Evolutionary conservation across 176 grass and related monocot genomes (phyloP).

Genomic region (Elymus sibiricus): DNA sequence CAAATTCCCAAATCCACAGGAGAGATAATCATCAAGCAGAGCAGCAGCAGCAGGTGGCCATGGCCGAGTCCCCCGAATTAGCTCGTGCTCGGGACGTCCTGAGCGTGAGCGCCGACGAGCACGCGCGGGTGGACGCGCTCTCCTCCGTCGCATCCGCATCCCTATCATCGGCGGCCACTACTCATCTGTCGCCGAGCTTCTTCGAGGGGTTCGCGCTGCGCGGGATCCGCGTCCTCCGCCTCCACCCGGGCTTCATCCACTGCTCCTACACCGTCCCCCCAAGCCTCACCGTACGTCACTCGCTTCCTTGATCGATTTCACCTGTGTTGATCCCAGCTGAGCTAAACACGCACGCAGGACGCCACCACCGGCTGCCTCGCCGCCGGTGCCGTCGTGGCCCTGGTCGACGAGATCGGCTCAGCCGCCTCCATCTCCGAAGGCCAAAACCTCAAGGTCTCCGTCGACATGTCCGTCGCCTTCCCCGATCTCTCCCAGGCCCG

Average conservation of each 20-base stretch:
- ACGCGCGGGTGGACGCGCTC: slow-evolving; percentile 41
- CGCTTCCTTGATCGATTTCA: background rate
- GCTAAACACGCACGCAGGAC: background rate
- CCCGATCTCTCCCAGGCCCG: slow-evolving; percentile 33
- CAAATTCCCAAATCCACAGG: background rate
- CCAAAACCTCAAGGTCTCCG: slow-evolving; percentile 46
- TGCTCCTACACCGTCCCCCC: slow-evolving; percentile 85
- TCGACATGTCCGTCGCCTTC: slow-evolving; percentile 81
- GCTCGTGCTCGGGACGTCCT: slow-evolving; percentile 22
- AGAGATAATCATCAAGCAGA: background rate
- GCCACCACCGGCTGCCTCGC: slow-evolving; percentile 43
- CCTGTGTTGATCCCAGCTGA: background rate
- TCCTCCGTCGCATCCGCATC: slow-evolving; percentile 19
- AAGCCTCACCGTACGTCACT: slow-evolving; percentile 38
- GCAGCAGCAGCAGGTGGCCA: background rate
- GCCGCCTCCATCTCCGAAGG: slow-evolving; percentile 42
- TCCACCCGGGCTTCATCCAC: slow-evolving; percentile 56
- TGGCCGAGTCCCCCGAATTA: background rate
- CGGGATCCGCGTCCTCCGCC: slow-evolving; percentile 58
- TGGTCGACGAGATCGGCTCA: slow-evolving; percentile 62
- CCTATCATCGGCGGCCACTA: background rate
- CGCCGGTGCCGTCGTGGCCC: slow-evolving; percentile 53
- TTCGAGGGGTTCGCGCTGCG: slow-evolving; percentile 66
- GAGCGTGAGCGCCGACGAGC: slow-evolving; percentile 28
- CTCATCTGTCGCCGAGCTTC: slow-evolving; percentile 42